Base-by-base conservation (phyloP, 2,329 filamentous ascomycete species). In the Cladophialophora bantiana region DNA sequence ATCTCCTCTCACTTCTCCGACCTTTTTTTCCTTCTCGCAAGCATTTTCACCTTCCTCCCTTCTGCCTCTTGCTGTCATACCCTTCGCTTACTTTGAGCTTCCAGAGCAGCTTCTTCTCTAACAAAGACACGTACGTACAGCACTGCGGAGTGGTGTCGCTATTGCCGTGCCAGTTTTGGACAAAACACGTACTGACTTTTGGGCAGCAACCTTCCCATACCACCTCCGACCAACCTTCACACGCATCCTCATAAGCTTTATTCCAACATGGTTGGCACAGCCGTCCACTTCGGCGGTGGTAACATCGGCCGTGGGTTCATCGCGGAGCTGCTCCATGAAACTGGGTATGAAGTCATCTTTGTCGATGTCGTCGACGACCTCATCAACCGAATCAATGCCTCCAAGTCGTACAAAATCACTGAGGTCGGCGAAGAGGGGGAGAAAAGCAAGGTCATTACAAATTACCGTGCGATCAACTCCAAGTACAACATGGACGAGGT, bases 401-500 rank as follows among this genome's bases (percentile, higher is more conserved):
- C 87, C 57, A 84, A 88, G 64, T 90, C 88, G 13, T 99, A 98
- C 86, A 89, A 90, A 71, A 94, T 99, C 77, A 96, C 94, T 67
- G 94, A 97, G 82, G 93, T 97, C 74, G 93, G 93, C 72, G 85
- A 88, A 58, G 90, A 96, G 67, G 93, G 92, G 73, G 93, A 93
- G 75, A 86, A 85, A 64, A 88, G 88, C 75, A 93, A 91, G 81
- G 90, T 83, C 74, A 96, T 99, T 81, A 91, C 91, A 80, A 95
- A 97, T 83, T 98, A 97, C 85, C 92, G 93, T 61, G 95, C 95
- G 80, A 91, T 98, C 86, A 97, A 98, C 88, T 96, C 93, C 73
- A 93, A 91, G 82, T 88, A 90, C 71, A 84, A 97, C 77, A 90
- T 96, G 82, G 85, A 85, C 62, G 89, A 94, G 63, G 88, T 97